Conservation (phyloP, 2,329 filamentous ascomycete species). For the Pezicula neosporulosa region DNA sequence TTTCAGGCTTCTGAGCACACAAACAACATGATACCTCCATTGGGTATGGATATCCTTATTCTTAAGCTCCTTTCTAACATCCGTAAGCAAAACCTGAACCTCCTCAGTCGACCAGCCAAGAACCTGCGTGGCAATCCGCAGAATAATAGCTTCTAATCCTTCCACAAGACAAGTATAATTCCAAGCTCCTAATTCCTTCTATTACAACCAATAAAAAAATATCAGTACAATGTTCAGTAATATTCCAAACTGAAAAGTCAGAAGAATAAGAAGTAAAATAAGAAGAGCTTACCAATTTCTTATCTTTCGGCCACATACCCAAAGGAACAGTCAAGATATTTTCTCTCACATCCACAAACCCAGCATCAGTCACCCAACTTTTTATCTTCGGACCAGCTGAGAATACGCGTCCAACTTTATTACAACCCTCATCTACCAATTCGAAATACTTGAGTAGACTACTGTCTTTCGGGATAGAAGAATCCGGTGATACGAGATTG, state of each 20-base stretch:
- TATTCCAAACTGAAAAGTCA: too few species aligned
- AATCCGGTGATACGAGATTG: conserved; percentile 2
- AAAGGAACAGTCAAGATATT: conserved; percentile 12
- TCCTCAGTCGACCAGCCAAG: conserved; percentile 26
- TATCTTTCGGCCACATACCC: conserved; percentile 5
- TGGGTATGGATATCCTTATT: conserved; percentile 15
- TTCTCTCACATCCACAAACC: conserved; percentile 15
- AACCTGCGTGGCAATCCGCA: not conserved
- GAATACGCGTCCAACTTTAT: conserved; percentile 24
- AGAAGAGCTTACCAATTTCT: not conserved
- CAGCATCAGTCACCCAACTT: conserved; percentile 20
- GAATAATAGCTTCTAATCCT: not conserved
- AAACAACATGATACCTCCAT: not conserved
- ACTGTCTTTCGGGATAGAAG: conserved; percentile 1
- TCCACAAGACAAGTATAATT: conserved; percentile 10
- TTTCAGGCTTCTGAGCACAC: too few species aligned
- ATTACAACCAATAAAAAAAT: too few species aligned
- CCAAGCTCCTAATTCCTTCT: conserved; percentile 2
- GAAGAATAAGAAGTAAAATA: too few species aligned
- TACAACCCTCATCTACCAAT: conserved; percentile 33
- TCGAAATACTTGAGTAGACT: not conserved
- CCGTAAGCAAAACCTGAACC: conserved; percentile 29
- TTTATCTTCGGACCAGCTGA: conserved; percentile 10
- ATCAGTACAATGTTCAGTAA: too few species aligned
- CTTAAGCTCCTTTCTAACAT: conserved; percentile 30